These are phyloP conservation scores for Curvularia verruculosa DNA, from an alignment of 2,329 filamentous ascomycete species.

Conservation along the genomic window DNA sequence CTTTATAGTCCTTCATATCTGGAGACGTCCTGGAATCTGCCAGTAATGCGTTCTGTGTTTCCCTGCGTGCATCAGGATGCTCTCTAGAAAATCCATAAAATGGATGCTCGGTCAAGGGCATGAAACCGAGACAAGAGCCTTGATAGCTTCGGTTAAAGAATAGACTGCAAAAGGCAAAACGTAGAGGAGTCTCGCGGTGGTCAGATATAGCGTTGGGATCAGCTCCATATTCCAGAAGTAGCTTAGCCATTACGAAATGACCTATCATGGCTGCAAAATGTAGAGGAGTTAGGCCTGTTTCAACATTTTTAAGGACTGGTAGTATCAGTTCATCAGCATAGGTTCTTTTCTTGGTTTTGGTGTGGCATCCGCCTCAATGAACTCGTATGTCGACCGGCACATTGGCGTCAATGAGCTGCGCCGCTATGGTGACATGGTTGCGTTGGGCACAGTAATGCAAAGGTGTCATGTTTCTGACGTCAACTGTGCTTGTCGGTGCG, in stretches of 20 bases:
- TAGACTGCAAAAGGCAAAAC: not conserved
- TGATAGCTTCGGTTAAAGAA: too few relatives aligned
- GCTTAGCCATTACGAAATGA: not conserved
- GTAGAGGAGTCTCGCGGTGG: not conserved
- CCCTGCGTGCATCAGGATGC: not conserved
- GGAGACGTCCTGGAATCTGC: not conserved
- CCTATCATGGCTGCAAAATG: not conserved
- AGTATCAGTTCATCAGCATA: not conserved
- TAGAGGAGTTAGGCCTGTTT: not conserved
- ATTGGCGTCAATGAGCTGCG: not conserved
- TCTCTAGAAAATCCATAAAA: not conserved
- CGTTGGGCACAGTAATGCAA: not conserved
- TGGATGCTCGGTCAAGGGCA: too few relatives aligned
- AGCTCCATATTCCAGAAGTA: constrained; percentile 15
- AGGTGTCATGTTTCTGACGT: not conserved
- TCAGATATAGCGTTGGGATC: not conserved
- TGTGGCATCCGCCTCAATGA: not conserved
- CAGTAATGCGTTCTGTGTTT: not conserved
- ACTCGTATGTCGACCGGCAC: not conserved
- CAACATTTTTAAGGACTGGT: not conserved
- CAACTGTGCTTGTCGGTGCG: not conserved
- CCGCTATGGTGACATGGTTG: too few relatives aligned
- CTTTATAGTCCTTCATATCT: not conserved
- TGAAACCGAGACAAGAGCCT: too few relatives aligned
- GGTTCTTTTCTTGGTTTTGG: not conserved